phyloP scores from a whole-genome alignment of 768 basidiomycete genomes.

The Psilocybe cubensis region DNA sequence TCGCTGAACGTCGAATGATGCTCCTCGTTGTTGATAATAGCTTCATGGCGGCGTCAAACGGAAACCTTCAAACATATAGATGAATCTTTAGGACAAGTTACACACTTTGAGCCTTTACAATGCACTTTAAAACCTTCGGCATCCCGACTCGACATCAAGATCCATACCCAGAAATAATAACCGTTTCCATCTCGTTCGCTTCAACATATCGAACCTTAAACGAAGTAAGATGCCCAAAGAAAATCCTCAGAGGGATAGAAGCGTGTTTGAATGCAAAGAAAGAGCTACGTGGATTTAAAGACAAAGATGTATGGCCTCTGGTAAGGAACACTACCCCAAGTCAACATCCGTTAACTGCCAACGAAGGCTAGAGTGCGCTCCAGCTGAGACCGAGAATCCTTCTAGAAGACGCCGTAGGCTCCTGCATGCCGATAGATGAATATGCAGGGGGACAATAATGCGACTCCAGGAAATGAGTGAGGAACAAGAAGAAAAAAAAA shows the following conservation, averaged over 20 bases:
- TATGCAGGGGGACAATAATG: conserved; percentile 33
- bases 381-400: conserved; percentile 25
- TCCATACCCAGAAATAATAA: too few relatives aligned
- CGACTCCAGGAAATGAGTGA: conserved; percentile 29
- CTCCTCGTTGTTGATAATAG: too few relatives aligned
- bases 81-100: too few relatives aligned
- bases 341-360: conserved; percentile 22
- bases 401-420: conserved; percentile 31
- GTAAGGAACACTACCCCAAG: conserved; percentile 32
- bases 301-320: conserved; percentile 25
- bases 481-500: conserved; percentile 13
- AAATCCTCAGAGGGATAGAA: neutral
- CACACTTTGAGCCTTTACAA: too few relatives aligned
- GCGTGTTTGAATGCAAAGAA: neutral
- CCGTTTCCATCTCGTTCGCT: too few relatives aligned
- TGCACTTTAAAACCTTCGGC: too few relatives aligned
- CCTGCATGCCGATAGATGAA: conserved; percentile 25
- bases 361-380: conserved; percentile 25
- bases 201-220: too few relatives aligned
- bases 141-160: too few relatives aligned
- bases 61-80: too few relatives aligned
- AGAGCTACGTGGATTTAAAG: neutral
- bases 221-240: too few relatives aligned
- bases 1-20: too few relatives aligned
- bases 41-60: too few relatives aligned